Evolutionary conservation across 306 rosid species (phyloP), one percentile per base, ranked within the genome.

Genomic region (Quercus alba): DNA sequence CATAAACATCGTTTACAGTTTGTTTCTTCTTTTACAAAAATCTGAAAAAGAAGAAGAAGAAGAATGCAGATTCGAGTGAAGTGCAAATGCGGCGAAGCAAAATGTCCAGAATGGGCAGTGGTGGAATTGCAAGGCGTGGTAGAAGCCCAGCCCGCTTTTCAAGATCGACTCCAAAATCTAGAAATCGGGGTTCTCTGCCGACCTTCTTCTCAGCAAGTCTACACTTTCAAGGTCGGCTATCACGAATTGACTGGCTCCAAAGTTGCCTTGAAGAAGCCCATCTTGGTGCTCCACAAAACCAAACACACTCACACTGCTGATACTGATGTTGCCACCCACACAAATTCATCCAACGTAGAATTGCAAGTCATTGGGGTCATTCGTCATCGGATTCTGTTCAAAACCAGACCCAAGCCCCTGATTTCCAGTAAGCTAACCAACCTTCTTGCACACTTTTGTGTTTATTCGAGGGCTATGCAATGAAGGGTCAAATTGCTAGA

Each of bases 201-300:
- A 15, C 89, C 96, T 81, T 89, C 97, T 70, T 80, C 91, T 72
- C 86, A 90, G 96, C 96, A 91, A 87, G 83, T 76, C 1, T 93
- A 90, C 85, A 89, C 97, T n/a, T 87, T 92, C 72, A 91, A 92
- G 5, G 77, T 95, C 56, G 99, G 97, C 67, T 95, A 93, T 76
- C 99, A 95, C 54, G 98, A 95, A 78, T 77, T 95, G 88, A 83
- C 92, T 14, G 99, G 99, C 75, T 86, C 90, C 14, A 95, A 91
- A 77, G 83, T 90, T 62, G 75, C 94, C 31, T 80, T 95, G 73
- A 95, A 89, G 90, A 95, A 95, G 80, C 98, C 99, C 9, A 25
- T 85, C 77, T 74, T 93, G 85, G 98, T 93, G 78, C 84, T 95
- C 76, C 88, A 86, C 90, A 95, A 93, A 88, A 81, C 71, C n/a